These are phyloP conservation scores for Oidiodendron maius DNA, from an alignment of 495 filamentous ascomycete genomes.

Conservation along the genomic window DNA sequence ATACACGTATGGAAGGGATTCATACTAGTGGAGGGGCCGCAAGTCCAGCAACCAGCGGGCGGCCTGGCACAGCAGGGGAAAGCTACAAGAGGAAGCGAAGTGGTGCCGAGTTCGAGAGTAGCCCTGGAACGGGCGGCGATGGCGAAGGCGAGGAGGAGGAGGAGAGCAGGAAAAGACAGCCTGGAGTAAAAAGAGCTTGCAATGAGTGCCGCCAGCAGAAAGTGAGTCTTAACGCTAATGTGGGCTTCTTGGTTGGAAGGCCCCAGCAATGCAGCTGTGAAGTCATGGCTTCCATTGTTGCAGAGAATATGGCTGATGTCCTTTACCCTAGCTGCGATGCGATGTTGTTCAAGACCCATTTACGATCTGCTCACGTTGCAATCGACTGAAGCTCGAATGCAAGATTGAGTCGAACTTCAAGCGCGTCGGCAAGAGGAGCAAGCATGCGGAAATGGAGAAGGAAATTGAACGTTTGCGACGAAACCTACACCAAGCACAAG, in stretches of 20 bases:
- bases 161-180: conserved; percentile 56
- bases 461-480: conserved; percentile 56
- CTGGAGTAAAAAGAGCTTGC: conserved; percentile 80
- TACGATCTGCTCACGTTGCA: conserved; percentile 74
- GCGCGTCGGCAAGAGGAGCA: conserved; percentile 82
- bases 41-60: conserved; percentile 16
- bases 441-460: conserved; percentile 91
- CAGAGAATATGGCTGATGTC: conserved; percentile 7
- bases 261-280: too few species aligned
- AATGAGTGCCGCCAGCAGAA: conserved; percentile 97
- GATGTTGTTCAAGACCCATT: conserved; percentile 87
- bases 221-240: conserved; percentile 43
- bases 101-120: conserved; percentile 23
- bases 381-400: conserved; percentile 78
- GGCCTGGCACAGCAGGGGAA: conserved; percentile 20
- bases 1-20: conserved; percentile 11
- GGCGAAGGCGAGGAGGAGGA: conserved; percentile 56
- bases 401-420: conserved; percentile 94
- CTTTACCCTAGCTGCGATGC: conserved; percentile 63
- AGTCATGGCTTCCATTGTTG: background rate
- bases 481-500: conserved; percentile 40
- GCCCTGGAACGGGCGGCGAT: conserved; percentile 33
- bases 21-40: conserved; percentile 19
- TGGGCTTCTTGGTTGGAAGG: too few species aligned
- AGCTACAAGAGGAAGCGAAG: conserved; percentile 26